These are phyloP conservation scores for Calocybe gangraenosa DNA, from an alignment of 768 basidiomycete species.

Conservation along the genomic window DNA sequence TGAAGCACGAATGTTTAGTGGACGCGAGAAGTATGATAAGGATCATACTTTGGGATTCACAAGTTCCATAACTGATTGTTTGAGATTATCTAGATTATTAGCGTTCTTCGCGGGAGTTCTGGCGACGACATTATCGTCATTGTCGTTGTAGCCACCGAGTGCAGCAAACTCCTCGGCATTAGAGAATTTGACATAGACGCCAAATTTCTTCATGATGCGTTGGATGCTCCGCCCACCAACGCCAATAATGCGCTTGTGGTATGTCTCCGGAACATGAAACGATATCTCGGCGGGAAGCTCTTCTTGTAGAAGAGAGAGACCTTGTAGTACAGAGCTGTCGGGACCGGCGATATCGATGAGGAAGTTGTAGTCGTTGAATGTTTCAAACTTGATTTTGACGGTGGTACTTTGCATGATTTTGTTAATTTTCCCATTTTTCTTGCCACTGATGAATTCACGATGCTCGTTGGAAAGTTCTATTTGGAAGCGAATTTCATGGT, in stretches of 20 bases:
- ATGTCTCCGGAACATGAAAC: slow-evolving; percentile 97
- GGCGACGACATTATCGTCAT: slow-evolving; percentile 98
- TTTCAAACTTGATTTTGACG: slow-evolving; percentile 99
- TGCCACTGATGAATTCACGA: slow-evolving; percentile 96
- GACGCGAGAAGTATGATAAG: not conserved
- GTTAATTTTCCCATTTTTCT: slow-evolving; percentile 99
- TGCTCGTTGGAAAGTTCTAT: slow-evolving; percentile 98
- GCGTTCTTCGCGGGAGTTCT: slow-evolving; percentile 98
- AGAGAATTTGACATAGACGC: slow-evolving; percentile 99
- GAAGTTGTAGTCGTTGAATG: slow-evolving; percentile 95
- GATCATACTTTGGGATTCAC: slow-evolving; percentile 86
- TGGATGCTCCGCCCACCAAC: slow-evolving; percentile 98
- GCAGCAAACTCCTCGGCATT: slow-evolving; percentile 97
- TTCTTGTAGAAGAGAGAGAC: slow-evolving; percentile 87
- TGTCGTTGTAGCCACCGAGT: slow-evolving; percentile 92
- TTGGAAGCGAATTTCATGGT: slow-evolving; percentile 97
- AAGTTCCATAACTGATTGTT: slow-evolving; percentile 95
- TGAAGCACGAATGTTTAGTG: slow-evolving; percentile 25
- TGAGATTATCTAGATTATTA: slow-evolving; percentile 89
- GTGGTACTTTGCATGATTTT: slow-evolving; percentile 98
- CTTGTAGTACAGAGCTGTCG: slow-evolving; percentile 81
- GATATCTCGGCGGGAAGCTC: slow-evolving; percentile 98
- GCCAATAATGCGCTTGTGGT: slow-evolving; percentile 98
- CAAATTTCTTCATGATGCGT: slow-evolving; percentile 99
- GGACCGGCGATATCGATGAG: slow-evolving; percentile 87